These are phyloP conservation scores for Proliferodiscus dingleyae DNA, from an alignment of 2,329 filamentous ascomycete species.

Conservation along the genomic window DNA sequence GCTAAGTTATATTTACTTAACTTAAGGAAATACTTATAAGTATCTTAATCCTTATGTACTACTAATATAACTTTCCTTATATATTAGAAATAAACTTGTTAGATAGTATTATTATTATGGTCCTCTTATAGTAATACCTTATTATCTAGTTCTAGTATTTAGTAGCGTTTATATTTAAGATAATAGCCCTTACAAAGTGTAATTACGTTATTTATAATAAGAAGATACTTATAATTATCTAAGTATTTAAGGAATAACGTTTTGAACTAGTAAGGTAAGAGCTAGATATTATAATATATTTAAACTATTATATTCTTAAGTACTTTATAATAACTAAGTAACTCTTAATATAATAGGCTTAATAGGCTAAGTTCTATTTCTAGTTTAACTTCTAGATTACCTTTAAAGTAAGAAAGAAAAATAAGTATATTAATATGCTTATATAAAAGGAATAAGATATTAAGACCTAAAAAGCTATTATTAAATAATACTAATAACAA, in stretches of 20 bases:
- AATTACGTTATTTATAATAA: not conserved
- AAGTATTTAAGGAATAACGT: not conserved
- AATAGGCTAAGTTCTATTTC: not conserved
- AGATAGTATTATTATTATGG: too few species aligned
- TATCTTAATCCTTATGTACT: too few species aligned
- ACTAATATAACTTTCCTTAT: not conserved
- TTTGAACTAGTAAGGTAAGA: not conserved
- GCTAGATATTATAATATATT: not conserved
- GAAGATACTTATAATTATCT: not conserved
- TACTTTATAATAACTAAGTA: not conserved
- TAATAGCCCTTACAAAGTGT: not conserved
- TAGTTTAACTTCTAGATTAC: not conserved
- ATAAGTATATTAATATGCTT: not conserved
- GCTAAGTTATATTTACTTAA: too few species aligned
- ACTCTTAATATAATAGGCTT: not conserved
- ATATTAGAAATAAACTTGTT: not conserved
- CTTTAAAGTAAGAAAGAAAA: not conserved
- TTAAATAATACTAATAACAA: too few species aligned
- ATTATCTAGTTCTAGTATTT: too few species aligned
- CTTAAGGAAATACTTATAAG: too few species aligned
- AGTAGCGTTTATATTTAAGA: too few species aligned
- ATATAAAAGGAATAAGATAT: too few species aligned
- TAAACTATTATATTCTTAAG: not conserved
- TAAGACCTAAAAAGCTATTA: too few species aligned
- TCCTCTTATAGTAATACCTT: too few species aligned